phyloP scores from a whole-genome alignment of 23 red algal species.

The Gracilaria domingensis region DNA sequence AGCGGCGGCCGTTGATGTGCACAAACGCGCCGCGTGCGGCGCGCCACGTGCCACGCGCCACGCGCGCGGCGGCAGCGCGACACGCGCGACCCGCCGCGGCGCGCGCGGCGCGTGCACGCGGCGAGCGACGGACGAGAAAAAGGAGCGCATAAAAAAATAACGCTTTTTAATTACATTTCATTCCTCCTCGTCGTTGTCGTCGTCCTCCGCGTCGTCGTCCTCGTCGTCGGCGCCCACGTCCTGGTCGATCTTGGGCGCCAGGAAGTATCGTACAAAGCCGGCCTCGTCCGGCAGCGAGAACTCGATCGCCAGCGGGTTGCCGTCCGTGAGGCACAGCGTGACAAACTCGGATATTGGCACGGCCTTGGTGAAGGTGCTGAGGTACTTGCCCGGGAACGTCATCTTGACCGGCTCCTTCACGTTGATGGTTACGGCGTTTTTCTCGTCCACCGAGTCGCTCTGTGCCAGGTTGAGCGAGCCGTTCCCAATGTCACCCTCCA shows the following conservation, averaged over 20 bases:
- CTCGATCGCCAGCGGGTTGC: conserved; percentile 84
- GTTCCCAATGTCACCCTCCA: conserved; percentile 86
- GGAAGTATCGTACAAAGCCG: conserved; percentile 91
- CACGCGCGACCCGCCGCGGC: too few relatives aligned
- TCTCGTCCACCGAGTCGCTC: conserved; percentile 79
- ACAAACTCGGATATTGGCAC: conserved; percentile 87
- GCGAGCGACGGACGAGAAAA: background rate
- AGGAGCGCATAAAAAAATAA: background rate
- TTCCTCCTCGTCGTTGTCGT: conserved; percentile 43
- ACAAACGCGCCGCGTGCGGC: background rate
- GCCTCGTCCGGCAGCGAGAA: conserved; percentile 86
- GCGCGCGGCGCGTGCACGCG: too few relatives aligned
- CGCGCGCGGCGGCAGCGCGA: too few relatives aligned
- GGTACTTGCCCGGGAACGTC: conserved; percentile 89
- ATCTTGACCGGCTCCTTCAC: conserved; percentile 91
- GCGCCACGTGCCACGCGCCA: too few relatives aligned
- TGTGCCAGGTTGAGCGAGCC: conserved; percentile 81
- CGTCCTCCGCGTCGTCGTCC: conserved; percentile 27
- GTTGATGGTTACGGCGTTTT: conserved; percentile 86
- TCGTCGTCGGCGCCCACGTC: conserved; percentile 52
- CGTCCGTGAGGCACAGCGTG: conserved; percentile 77
- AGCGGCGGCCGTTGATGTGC: too few relatives aligned
- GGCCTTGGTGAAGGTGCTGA: conserved; percentile 94
- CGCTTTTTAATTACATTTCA: background rate
- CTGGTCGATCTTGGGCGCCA: conserved; percentile 93